Percentiles rank a stretch among this genome's conserved stretches.
These are phyloP conservation scores for Xerocomus spinulosus DNA, from an alignment of 768 basidiomycete genomes.

Conservation along the genomic window DNA sequence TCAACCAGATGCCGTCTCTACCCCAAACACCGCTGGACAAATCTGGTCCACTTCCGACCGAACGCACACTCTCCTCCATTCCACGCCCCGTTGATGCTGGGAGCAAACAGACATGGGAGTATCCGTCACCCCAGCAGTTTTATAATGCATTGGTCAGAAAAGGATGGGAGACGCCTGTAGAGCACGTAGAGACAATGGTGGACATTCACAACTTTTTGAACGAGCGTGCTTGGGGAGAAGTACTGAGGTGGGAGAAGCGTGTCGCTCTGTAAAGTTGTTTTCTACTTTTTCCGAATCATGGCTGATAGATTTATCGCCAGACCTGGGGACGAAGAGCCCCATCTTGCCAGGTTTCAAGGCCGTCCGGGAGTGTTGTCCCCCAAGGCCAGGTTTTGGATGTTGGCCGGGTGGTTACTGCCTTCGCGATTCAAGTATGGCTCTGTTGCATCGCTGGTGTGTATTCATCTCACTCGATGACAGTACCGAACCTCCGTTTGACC, in stretches of 20 bases:
- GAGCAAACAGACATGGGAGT: slow-evolving; percentile 67
- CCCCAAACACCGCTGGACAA: slow-evolving; percentile 62
- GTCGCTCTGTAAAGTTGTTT: slow-evolving; percentile 22
- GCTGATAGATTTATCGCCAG: slow-evolving; percentile 33
- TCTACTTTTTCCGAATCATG: neutral
- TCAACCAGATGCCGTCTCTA: slow-evolving; percentile 87
- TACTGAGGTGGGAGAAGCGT: slow-evolving; percentile 86
- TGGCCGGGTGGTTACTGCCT: slow-evolving; percentile 87
- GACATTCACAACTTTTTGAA: slow-evolving; percentile 98
- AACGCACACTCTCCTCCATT: slow-evolving; percentile 79
- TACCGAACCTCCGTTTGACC: slow-evolving; percentile 90
- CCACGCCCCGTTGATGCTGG: slow-evolving; percentile 50
- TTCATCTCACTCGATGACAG: slow-evolving; percentile 38
- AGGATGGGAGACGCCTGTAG: slow-evolving; percentile 96
- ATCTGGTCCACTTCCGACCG: slow-evolving; percentile 57
- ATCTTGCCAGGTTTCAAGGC: slow-evolving; percentile 83
- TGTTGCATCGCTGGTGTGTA: neutral
- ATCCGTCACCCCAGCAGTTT: slow-evolving; percentile 96
- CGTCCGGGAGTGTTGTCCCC: slow-evolving; percentile 91
- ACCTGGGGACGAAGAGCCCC: slow-evolving; percentile 50
- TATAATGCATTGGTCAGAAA: slow-evolving; percentile 96
- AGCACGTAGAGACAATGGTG: slow-evolving; percentile 95
- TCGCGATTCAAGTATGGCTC: slow-evolving; percentile 77
- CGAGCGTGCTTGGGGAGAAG: slow-evolving; percentile 94
- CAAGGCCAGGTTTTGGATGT: slow-evolving; percentile 83